A percentile compares a stretch with the other conserved stretches of the same genome.
Evolutionary conservation across 176 grass and related monocot genomes (phyloP).

Genomic region (Carex scoparia): DNA sequence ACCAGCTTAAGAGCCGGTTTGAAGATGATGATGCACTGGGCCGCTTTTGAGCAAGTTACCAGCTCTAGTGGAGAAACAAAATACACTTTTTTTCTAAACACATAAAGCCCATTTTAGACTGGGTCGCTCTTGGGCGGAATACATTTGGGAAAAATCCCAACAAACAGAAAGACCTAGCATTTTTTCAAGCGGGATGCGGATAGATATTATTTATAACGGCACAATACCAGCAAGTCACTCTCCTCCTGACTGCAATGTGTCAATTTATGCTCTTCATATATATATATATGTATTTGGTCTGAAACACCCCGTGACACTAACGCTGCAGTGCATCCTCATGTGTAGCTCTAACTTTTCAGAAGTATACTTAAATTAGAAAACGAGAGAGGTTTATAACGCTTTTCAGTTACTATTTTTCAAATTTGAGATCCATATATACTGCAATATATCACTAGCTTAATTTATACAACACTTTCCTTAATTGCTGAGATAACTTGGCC

Average conservation of each 20-base stretch:
- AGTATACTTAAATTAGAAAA: not conserved
- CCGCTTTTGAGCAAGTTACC: too few species aligned
- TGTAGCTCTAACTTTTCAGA: not conserved
- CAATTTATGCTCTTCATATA: not conserved
- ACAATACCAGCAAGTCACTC: not conserved
- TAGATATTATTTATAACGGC: too few species aligned
- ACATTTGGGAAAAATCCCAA: too few species aligned
- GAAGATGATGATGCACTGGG: too few species aligned
- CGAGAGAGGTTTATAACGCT: not conserved
- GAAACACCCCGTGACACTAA: not conserved
- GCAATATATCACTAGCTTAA: not conserved
- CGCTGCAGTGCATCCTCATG: not conserved
- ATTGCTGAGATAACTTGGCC: slow-evolving; percentile 48
- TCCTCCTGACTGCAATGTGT: not conserved
- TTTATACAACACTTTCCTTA: slow-evolving; percentile 20
- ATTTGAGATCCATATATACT: not conserved
- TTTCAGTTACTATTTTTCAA: not conserved
- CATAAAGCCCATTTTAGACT: too few species aligned
- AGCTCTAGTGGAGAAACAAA: too few species aligned
- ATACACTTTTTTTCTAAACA: too few species aligned
- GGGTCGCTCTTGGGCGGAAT: too few species aligned
- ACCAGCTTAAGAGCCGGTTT: too few species aligned
- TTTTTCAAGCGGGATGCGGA: too few species aligned
- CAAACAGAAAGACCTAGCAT: too few species aligned
- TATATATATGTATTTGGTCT: not conserved